phyloP scores from a whole-genome alignment of 805 yeast genomes.

The Yarrowia deformans region DNA sequence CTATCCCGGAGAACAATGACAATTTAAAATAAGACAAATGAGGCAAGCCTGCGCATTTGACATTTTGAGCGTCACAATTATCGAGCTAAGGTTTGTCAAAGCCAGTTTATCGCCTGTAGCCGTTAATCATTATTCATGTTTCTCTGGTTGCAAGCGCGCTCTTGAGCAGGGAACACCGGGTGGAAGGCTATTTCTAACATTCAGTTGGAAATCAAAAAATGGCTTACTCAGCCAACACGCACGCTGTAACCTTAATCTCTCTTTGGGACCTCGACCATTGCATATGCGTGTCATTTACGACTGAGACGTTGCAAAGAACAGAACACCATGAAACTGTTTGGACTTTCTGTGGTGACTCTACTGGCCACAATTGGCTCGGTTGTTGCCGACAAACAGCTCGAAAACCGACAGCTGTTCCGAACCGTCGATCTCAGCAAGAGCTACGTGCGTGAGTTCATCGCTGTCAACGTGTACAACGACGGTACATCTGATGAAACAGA shows the following conservation, averaged over 20 bases:
- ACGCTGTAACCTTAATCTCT: not conserved
- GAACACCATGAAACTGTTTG: constrained; percentile 26
- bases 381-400: constrained; percentile 53
- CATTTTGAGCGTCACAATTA: too few relatives aligned
- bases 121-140: too few relatives aligned
- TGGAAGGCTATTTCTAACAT: too few relatives aligned
- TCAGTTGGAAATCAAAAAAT: too few relatives aligned
- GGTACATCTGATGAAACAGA: constrained; percentile 60
- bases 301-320: constrained; percentile 20
- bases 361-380: constrained; percentile 38
- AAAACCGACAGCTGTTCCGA: constrained; percentile 64
- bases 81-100: too few relatives aligned
- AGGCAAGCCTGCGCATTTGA: too few relatives aligned
- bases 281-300: constrained; percentile 33
- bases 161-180: too few relatives aligned
- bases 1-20: too few relatives aligned
- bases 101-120: too few relatives aligned
- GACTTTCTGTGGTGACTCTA: constrained; percentile 20
- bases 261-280: constrained; percentile 23
- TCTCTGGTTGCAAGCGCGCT: too few relatives aligned
- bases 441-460: constrained; percentile 67
- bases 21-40: too few relatives aligned
- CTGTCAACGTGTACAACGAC: constrained; percentile 65
- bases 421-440: constrained; percentile 69
- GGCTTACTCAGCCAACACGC: not conserved